These are phyloP conservation scores for Anthoceros angustus DNA, from an alignment of 225 moss, liverwort and hornwort species.

Conservation along the genomic window DNA sequence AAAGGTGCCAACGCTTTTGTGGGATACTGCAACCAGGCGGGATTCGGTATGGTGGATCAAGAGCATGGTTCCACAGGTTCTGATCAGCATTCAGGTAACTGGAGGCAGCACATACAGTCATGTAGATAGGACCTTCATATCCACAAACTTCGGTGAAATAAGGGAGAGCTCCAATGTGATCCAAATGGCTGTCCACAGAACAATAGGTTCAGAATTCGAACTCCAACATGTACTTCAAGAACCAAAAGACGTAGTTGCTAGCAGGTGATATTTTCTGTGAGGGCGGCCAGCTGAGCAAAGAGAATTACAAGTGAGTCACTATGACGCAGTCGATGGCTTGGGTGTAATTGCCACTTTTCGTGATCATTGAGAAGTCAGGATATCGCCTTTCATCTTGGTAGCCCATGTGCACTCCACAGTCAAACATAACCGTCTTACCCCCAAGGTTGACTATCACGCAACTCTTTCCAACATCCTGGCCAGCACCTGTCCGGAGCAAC, in stretches of 20 bases:
- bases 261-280: too few species aligned
- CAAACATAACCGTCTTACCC: slow-evolving; percentile 90
- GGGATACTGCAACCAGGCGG: slow-evolving; percentile 53
- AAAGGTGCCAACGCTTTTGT: slow-evolving; percentile 94
- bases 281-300: too few species aligned
- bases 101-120: slow-evolving; percentile 53
- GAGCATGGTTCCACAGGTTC: not conserved
- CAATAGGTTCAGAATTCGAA: too few species aligned
- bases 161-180: slow-evolving; percentile 91
- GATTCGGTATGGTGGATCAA: not conserved
- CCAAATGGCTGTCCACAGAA: slow-evolving; percentile 55
- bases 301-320: slow-evolving; percentile 68
- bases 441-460: slow-evolving; percentile 89
- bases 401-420: slow-evolving; percentile 98
- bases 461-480: slow-evolving; percentile 98
- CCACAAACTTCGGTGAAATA: slow-evolving; percentile 96
- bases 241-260: too few species aligned
- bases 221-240: not conserved
- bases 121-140: slow-evolving; percentile 88
- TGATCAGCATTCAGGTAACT: not conserved
- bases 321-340: slow-evolving; percentile 82
- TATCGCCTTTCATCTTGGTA: slow-evolving; percentile 94
- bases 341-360: slow-evolving; percentile 70
- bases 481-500: slow-evolving; percentile 37
- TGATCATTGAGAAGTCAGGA: slow-evolving; percentile 85